phyloP scores from a whole-genome alignment of 106 monocot genomes.

The Phalaenopsis equestris region DNA sequence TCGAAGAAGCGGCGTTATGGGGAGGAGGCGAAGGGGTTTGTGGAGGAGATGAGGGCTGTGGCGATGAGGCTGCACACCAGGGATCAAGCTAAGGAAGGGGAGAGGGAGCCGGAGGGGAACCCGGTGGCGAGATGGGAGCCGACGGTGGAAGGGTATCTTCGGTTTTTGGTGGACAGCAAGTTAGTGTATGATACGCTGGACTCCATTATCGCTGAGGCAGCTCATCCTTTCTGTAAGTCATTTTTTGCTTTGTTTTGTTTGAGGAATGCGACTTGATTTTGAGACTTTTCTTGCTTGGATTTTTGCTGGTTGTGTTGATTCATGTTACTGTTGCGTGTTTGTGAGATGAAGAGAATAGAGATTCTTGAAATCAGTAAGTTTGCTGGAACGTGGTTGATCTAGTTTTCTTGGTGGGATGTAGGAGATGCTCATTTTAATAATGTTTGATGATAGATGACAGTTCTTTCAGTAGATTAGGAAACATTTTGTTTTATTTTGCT shows the following conservation, averaged over 20 bases:
- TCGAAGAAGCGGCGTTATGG: constrained; percentile 21
- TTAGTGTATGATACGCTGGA: constrained; percentile 65
- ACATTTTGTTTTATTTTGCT: too few relatives aligned
- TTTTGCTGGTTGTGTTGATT: background rate
- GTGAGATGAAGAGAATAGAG: too few relatives aligned
- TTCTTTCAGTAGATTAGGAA: too few relatives aligned
- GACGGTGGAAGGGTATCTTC: constrained; percentile 49
- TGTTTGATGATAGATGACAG: too few relatives aligned
- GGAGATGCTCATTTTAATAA: too few relatives aligned
- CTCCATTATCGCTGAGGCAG: constrained; percentile 38
- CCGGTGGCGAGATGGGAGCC: constrained; percentile 68
- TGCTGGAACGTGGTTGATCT: too few relatives aligned
- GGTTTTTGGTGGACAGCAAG: constrained; percentile 69
- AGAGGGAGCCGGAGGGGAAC: constrained; percentile 40
- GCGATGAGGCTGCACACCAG: constrained; percentile 72
- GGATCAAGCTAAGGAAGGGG: constrained; percentile 67
- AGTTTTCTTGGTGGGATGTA: too few relatives aligned
- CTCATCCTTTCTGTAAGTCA: constrained; percentile 53
- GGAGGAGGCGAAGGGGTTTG: constrained; percentile 40
- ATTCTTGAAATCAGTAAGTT: too few relatives aligned
- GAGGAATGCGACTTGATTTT: background rate
- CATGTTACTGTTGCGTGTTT: background rate
- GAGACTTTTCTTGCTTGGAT: background rate
- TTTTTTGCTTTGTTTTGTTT: constrained; percentile 1
- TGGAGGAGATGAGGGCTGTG: constrained; percentile 59